Conservation (phyloP, 768 basidiomycete species). For the Cubamyces lactineus region DNA sequence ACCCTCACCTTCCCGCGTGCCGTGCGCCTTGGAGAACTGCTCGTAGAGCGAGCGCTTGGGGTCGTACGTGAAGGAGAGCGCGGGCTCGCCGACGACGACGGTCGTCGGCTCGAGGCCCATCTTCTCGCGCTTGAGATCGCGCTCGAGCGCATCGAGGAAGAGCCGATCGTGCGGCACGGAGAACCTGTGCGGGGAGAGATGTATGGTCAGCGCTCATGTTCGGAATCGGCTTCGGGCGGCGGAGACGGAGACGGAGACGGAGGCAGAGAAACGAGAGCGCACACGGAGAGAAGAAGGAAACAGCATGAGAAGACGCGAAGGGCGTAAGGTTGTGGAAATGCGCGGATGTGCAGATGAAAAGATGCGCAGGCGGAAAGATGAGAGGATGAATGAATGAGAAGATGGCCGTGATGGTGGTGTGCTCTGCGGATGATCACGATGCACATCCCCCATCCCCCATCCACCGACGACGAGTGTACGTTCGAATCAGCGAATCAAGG, state of each 20-base stretch:
- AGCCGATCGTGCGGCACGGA: slow-evolving; percentile 96
- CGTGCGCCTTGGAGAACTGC: slow-evolving; percentile 66
- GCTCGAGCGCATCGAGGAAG: slow-evolving; percentile 94
- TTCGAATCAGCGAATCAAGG: no score
- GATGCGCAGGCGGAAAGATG: neutral
- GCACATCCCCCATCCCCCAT: no score
- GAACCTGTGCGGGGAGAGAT: slow-evolving; percentile 61
- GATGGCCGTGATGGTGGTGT: neutral
- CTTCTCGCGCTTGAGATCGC: slow-evolving; percentile 95
- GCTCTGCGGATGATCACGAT: neutral
- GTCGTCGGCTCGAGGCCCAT: slow-evolving; percentile 89
- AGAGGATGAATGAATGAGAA: neutral
- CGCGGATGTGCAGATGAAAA: neutral
- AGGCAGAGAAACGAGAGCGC: neutral
- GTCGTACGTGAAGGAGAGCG: slow-evolving; percentile 87
- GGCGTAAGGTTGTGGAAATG: neutral
- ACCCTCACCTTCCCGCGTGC: slow-evolving; percentile 39
- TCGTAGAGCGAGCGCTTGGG: slow-evolving; percentile 84
- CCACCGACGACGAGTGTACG: no score
- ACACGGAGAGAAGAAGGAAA: neutral
- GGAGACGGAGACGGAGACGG: slow-evolving; percentile 16
- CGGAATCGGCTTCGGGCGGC: slow-evolving; percentile 34
- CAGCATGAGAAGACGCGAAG: neutral
- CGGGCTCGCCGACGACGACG: slow-evolving; percentile 75
- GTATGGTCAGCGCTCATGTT: slow-evolving; percentile 17